Base-by-base conservation (phyloP, 2,329 filamentous ascomycete genomes). In the Nemania serpens region DNA sequence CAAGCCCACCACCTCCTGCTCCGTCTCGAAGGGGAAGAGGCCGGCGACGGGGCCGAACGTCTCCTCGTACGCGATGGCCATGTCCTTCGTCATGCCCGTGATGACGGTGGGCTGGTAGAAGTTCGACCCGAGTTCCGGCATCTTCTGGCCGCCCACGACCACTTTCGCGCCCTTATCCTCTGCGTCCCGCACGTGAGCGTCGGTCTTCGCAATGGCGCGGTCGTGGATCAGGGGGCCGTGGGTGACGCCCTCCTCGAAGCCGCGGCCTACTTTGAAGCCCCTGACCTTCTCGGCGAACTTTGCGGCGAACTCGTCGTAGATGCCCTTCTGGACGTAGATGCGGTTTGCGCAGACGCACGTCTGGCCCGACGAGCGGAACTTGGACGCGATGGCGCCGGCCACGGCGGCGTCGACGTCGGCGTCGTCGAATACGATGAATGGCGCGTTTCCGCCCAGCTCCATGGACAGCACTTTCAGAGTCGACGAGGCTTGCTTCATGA, bases 391-490 rank as follows among this genome's bases (percentile, higher is more conserved):
- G 49, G 93, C 93, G 25, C 93, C 94, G 0, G 86, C 79, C 1
- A 98, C 92, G 2, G 95, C 95, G 4, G 81, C 79, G 61, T 97
- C 93, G 18, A 98, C 79, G 73, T 98, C 91, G 18, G 94, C 91
- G 71, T 98, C 94, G 71, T 98, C 93, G 72, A 98, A 98, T 36
- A 98, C 92, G 67, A 98, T 97, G 74, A 97, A 96, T 1, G 94
- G 94, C 0, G 94, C 91, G 75, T 98, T 98, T 49, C 94, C 95
- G 56, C 94, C 94, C 1, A 98, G 88, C 75, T 98, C 94, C 75
- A 97, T 90, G 0, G 91, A 95, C 42, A 88, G 74, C 67, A 87
- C 84, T 84, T 98, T 98, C 68, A 97, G 79, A 0, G 93, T 97
- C 42, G 85, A 84, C 0, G 93, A 86, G 11, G 90, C 89, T 77